phyloP scores from a whole-genome alignment of 2,329 filamentous ascomycete species.

The Colletotrichum sp. region DNA sequence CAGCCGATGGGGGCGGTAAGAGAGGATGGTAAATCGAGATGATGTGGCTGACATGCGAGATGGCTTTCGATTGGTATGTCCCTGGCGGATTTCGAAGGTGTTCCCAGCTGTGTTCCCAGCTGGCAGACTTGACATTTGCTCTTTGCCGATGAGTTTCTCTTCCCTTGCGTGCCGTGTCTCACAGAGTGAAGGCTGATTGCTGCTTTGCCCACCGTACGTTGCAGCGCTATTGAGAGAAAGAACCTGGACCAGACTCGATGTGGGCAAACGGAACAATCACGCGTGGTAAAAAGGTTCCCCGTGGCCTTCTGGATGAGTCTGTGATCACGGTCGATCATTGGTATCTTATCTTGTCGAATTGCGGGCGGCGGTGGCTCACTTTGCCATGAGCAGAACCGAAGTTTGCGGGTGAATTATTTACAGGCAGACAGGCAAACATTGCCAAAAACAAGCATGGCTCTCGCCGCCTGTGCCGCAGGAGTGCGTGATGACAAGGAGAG shows the following conservation, averaged over 20 bases:
- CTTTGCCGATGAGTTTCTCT: neutral
- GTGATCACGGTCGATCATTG: neutral
- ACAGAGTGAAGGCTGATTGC: neutral
- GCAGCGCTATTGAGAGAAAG: neutral
- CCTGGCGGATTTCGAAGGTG: neutral
- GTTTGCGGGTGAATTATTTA: neutral
- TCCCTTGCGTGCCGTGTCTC: constrained; percentile 3
- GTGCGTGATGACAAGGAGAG: neutral
- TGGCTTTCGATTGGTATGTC: neutral
- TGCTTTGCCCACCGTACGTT: neutral
- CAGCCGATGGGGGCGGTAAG: neutral
- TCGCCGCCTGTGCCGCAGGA: neutral
- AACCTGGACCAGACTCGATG: neutral
- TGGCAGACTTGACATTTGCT: neutral
- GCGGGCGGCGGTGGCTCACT: neutral
- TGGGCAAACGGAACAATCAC: neutral
- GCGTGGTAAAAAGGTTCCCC: neutral
- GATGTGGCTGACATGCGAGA: neutral
- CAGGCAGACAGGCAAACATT: neutral
- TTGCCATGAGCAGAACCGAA: neutral
- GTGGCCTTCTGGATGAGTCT: neutral
- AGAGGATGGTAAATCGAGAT: neutral
- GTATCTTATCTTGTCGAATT: neutral
- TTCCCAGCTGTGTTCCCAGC: neutral
- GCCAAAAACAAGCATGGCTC: neutral